Percentiles rank a stretch among this genome's conserved stretches.
These are phyloP conservation scores for Hypoxylon sp. DNA, from an alignment of 2,329 filamentous ascomycete genomes.

Conservation along the genomic window DNA sequence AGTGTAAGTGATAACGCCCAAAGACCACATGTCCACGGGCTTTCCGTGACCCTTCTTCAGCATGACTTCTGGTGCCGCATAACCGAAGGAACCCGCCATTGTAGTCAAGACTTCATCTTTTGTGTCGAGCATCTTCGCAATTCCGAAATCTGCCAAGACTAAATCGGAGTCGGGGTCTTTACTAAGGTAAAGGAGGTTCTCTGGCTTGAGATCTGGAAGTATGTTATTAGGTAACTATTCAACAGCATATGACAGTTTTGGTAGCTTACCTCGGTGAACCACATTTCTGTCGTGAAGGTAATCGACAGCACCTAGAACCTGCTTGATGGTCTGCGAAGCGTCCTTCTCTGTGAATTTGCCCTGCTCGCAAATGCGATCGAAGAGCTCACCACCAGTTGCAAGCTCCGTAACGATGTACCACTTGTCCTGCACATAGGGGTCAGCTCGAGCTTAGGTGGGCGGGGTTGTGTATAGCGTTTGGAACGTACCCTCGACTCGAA, in stretches of 20 bases:
- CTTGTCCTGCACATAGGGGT: constrained; percentile 79
- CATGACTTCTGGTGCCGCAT: constrained; percentile 98
- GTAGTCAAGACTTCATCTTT: constrained; percentile 93
- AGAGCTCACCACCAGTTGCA: constrained; percentile 93
- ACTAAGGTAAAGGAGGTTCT: constrained; percentile 95
- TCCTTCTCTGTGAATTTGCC: constrained; percentile 99
- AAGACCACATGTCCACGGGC: constrained; percentile 98
- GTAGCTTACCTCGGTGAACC: constrained; percentile 82
- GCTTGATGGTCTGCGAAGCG: constrained; percentile 92
- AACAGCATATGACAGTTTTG: not conserved
- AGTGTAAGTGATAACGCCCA: constrained; percentile 98
- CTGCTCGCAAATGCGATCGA: constrained; percentile 97
- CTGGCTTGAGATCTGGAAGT: constrained; percentile 86
- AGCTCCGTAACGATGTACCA: constrained; percentile 99
- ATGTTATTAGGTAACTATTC: constrained; percentile 19
- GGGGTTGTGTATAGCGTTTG: not conserved
- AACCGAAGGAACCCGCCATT: constrained; percentile 98
- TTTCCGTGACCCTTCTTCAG: constrained; percentile 97
- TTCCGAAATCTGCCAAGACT: constrained; percentile 96
- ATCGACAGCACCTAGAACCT: constrained; percentile 90
- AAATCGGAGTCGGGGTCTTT: constrained; percentile 79
- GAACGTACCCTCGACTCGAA: constrained; percentile 89
- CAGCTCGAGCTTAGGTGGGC: constrained; percentile 25
- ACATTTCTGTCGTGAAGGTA: constrained; percentile 96
- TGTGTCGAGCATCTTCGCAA: constrained; percentile 95